Evolutionary conservation across 2,329 filamentous ascomycete genomes (phyloP).

Genomic region (Escovopsis sp.): DNA sequence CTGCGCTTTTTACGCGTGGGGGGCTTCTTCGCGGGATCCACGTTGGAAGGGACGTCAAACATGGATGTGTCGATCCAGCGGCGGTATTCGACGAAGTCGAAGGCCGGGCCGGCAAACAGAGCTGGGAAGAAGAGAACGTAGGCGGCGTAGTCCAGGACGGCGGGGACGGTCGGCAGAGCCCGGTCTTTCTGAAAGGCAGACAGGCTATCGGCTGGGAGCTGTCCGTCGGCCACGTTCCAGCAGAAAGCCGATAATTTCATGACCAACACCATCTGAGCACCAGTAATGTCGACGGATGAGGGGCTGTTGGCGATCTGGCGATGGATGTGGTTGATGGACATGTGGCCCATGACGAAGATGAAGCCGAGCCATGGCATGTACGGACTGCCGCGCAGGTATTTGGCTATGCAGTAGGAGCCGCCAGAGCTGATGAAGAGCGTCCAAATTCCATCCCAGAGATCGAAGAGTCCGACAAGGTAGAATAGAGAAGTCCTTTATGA

Average conservation of each 20-base stretch:
- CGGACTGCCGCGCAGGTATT: slow-evolving; percentile 60
- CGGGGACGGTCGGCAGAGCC: slow-evolving; percentile 59
- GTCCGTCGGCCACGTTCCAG: slow-evolving; percentile 94
- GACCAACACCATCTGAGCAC: slow-evolving; percentile 92
- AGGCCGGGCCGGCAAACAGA: slow-evolving; percentile 76
- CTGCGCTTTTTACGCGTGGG: slow-evolving; percentile 78
- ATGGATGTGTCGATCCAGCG: slow-evolving; percentile 88
- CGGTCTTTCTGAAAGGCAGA: slow-evolving; percentile 75
- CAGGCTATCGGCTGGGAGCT: slow-evolving; percentile 62
- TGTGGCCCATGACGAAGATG: slow-evolving; percentile 85
- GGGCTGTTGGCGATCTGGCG: slow-evolving; percentile 59
- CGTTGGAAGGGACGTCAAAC: slow-evolving; percentile 70
- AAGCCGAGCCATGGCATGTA: slow-evolving; percentile 98
- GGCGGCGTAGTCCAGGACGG: slow-evolving; percentile 65
- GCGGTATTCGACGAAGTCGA: slow-evolving; percentile 86
- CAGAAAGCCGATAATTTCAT: slow-evolving; percentile 97
- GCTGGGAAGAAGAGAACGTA: slow-evolving; percentile 95
- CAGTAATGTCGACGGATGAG: slow-evolving; percentile 68
- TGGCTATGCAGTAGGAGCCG: slow-evolving; percentile 70
- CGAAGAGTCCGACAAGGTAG: slow-evolving; percentile 85
- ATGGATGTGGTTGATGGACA: slow-evolving; percentile 77
- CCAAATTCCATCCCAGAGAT: slow-evolving; percentile 71
- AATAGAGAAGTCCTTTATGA: slow-evolving; percentile 57
- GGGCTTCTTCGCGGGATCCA: slow-evolving; percentile 74
- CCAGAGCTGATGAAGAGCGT: slow-evolving; percentile 68